A percentile compares a stretch with the other conserved stretches of the same genome.
These are phyloP conservation scores for Kodamaea nitidulidarum DNA, from an alignment of 805 yeast species.

Conservation along the genomic window DNA sequence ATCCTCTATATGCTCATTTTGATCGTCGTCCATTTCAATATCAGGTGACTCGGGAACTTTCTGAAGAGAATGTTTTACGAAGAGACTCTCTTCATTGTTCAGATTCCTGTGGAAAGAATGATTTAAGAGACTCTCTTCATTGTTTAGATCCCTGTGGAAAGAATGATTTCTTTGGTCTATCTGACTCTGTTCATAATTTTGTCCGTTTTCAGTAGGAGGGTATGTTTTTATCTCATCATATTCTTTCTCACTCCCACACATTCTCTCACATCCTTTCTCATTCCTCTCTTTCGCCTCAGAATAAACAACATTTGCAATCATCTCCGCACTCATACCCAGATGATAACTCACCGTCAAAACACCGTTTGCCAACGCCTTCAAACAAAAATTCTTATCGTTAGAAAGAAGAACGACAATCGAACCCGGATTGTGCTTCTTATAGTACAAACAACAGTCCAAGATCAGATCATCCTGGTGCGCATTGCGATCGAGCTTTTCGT, in stretches of 20 bases:
- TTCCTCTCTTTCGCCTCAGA: conserved; percentile 28
- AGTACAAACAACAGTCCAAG: conserved; percentile 75
- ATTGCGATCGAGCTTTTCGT: conserved; percentile 46
- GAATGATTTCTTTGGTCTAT: no score
- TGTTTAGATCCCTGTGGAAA: no score
- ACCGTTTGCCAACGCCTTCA: conserved; percentile 67
- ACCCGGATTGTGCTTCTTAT: conserved; percentile 35
- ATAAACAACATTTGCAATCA: conserved; percentile 40
- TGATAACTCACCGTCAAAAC: conserved; percentile 58
- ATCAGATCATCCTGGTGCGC: conserved; percentile 74
- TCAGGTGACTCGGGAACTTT: no score
- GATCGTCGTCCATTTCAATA: neutral
- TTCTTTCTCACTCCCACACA: neutral
- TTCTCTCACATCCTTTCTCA: neutral
- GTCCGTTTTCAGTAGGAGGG: no score
- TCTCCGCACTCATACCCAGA: conserved; percentile 40
- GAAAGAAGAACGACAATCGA: conserved; percentile 59
- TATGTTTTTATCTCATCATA: neutral
- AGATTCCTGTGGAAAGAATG: no score
- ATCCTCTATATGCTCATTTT: neutral
- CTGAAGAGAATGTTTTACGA: no score
- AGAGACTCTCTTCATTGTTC: no score
- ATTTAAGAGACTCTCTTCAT: no score
- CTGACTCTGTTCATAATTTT: no score
- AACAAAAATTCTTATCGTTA: conserved; percentile 79